Evolutionary conservation across 2,329 filamentous ascomycete species (phyloP), one percentile per base, ranked within the genome.

Genomic region (Trichoderma sp.): DNA sequence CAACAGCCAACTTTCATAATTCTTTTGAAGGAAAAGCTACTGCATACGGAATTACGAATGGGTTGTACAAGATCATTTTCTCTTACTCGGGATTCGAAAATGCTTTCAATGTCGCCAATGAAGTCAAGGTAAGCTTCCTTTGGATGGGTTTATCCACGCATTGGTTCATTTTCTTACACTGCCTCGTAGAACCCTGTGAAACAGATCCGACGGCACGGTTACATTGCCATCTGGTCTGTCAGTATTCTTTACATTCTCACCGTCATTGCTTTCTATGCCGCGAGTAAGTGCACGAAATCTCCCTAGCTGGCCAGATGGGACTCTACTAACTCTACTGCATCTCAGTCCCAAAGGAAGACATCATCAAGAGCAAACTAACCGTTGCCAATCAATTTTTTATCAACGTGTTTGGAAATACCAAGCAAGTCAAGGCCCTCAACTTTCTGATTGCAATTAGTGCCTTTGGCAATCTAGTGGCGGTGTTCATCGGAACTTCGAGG

Each of bases 191-290:
- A 89, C 73, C 89, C 89, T 0, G 82, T 90, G 34, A 85, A 83
- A 36, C 86, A 85, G 0, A 82, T 91, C 23, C 85, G 85, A 63
- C 84, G 78, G 75, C 83, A 84, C 72, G 87, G 84, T 7, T 81
- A 84, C 2, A 76, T 85, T 2, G 87, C 88, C 0, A 79, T 91
- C 1, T 59, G 85, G 0, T 76, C 87, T 0, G 87, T 90, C 1
- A 83, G 86, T 0, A 77, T 85, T 0, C 79, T 91, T 0, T 91
- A 90, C 77, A 82, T 89, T 17, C 78, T 91, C 1, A 87, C 85
- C 73, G 90, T 90, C 70, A 80, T 91, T 30, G 88, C 88, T 0
- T 91, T 89, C 77, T 89, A 90, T 73, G 82, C 88, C 0, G 87
- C 86, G 0, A 85, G 82, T 77, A 73, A 77, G 68, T 73, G 36